Evolutionary conservation across 305 asterid species (phyloP).

Genomic region (Fraxinus paxiana): DNA sequence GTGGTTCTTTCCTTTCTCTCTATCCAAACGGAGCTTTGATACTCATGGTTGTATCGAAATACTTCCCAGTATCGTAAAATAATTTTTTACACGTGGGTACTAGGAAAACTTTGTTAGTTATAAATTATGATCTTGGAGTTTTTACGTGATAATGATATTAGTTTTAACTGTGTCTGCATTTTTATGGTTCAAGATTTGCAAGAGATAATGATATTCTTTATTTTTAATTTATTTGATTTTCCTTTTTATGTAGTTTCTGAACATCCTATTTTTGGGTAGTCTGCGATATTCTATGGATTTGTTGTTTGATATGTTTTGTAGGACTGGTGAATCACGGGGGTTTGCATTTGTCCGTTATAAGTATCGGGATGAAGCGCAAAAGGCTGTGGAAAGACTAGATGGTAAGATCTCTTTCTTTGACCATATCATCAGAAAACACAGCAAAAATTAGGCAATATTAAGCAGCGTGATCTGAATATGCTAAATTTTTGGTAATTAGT

Average conservation of each 20-base stretch:
- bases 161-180: not conserved
- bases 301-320: not conserved
- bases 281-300: not conserved
- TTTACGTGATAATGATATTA: not conserved
- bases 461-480: not conserved
- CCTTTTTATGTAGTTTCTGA: not conserved
- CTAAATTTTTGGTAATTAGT: not conserved
- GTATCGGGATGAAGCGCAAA: constrained; percentile 33
- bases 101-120: not conserved
- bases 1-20: not conserved
- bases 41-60: not conserved
- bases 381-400: constrained; percentile 35
- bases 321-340: constrained; percentile 39
- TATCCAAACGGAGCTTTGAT: not conserved
- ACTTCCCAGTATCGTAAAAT: not conserved
- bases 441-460: not conserved
- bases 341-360: constrained; percentile 37
- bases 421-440: not conserved
- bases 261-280: not conserved
- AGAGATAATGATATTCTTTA: not conserved
- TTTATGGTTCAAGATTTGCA: not conserved
- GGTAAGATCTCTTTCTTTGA: constrained; percentile 18
- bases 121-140: not conserved
- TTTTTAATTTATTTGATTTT: not conserved
- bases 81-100: not conserved